Evolutionary conservation across 108 stramenopile species (phyloP).

Genomic region (Pseudonitzschia pungens): DNA sequence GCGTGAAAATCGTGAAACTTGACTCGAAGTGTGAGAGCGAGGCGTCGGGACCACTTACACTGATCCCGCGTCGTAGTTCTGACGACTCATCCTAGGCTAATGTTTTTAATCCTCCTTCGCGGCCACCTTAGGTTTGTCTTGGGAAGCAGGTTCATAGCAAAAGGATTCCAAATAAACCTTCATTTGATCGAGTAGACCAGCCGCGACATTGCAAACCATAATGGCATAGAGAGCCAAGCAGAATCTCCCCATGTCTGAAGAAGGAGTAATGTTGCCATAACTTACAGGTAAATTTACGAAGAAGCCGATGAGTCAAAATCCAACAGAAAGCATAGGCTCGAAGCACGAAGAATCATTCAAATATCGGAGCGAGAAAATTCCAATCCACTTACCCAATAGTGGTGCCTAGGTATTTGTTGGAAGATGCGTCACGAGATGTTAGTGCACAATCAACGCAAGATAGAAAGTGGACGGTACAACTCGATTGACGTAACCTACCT

Average conservation of each 20-base stretch:
- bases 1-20: too few relatives aligned
- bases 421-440: too few relatives aligned
- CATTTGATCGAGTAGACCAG: conserved; percentile 33
- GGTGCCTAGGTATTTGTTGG: not conserved
- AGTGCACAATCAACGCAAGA: too few relatives aligned
- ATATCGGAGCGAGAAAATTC: not conserved
- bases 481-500: conserved; percentile 16
- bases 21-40: too few relatives aligned
- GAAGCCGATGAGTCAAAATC: too few relatives aligned
- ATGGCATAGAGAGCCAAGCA: conserved; percentile 52
- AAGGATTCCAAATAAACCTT: conserved; percentile 21
- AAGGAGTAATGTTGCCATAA: not conserved
- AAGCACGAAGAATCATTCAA: too few relatives aligned
- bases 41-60: too few relatives aligned
- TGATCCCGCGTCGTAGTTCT: too few relatives aligned
- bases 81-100: too few relatives aligned
- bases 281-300: not conserved
- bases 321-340: too few relatives aligned
- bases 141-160: conserved; percentile 1
- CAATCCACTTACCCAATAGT: conserved; percentile 13
- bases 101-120: not conserved
- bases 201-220: conserved; percentile 41
- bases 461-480: not conserved
- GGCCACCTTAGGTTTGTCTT: not conserved
- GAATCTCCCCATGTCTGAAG: conserved; percentile 27